Evolutionary conservation across 2,329 filamentous ascomycete genomes (phyloP).

Genomic region (Sporothrix brunneoviolacea): DNA sequence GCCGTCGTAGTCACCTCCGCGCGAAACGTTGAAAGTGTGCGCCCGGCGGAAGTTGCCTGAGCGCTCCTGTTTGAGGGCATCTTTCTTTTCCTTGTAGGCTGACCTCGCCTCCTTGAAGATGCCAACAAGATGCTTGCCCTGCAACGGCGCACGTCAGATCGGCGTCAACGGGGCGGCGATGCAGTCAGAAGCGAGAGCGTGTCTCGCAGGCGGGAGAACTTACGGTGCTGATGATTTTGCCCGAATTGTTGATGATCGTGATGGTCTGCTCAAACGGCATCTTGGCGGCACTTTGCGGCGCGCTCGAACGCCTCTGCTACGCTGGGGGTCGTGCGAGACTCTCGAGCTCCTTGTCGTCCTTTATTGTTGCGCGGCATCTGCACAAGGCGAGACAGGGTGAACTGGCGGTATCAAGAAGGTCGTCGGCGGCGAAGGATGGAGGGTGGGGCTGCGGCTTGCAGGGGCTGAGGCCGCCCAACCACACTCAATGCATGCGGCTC

Average conservation of each 20-base stretch:
- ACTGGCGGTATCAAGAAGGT: not conserved
- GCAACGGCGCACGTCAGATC: not conserved
- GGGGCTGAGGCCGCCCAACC: not conserved
- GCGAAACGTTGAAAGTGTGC: conserved; percentile 44
- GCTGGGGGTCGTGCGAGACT: not conserved
- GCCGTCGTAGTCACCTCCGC: conserved; percentile 24
- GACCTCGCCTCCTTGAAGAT: conserved; percentile 90
- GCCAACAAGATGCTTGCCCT: conserved; percentile 85
- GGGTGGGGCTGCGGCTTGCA: not conserved
- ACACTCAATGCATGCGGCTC: not conserved
- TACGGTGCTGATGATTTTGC: conserved; percentile 85
- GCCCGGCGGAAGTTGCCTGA: conserved; percentile 46
- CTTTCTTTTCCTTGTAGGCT: conserved; percentile 82
- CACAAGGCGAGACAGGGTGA: not conserved
- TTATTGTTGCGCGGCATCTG: not conserved
- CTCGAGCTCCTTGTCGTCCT: not conserved
- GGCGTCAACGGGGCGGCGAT: not conserved
- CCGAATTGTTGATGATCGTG: conserved; percentile 83
- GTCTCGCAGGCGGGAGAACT: conserved; percentile 26
- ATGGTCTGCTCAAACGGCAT: conserved; percentile 62
- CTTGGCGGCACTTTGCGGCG: conserved; percentile 14
- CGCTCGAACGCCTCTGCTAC: not conserved
- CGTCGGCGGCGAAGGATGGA: not conserved
- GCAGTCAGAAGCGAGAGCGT: not conserved
- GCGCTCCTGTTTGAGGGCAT: conserved; percentile 64